Evolutionary conservation across 805 yeast species (phyloP).

Genomic region (Starmerella apicola): DNA sequence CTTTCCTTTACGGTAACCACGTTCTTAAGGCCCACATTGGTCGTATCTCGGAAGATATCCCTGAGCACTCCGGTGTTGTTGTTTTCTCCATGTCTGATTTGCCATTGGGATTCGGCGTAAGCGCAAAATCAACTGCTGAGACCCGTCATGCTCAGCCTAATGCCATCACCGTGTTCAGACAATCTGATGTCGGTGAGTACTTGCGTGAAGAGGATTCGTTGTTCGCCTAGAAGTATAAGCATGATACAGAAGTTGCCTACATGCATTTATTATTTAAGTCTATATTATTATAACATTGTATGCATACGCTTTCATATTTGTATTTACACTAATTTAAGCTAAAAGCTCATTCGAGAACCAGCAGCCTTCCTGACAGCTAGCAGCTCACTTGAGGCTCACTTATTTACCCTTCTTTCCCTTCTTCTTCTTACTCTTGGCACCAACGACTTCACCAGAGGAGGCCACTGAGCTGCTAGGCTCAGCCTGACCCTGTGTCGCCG

Average conservation of each 20-base stretch:
- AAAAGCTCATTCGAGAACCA: too few species aligned
- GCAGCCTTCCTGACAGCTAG: too few species aligned
- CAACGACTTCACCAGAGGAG: conserved; percentile 6
- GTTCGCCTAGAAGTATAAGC: conserved; percentile 72
- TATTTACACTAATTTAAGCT: too few species aligned
- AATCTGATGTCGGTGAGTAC: conserved; percentile 94
- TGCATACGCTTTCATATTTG: too few species aligned
- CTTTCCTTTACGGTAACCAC: conserved; percentile 91
- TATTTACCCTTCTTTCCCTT: conserved; percentile 25
- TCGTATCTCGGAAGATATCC: conserved; percentile 91
- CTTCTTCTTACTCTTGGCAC: conserved; percentile 23
- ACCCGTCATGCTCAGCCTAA: conserved; percentile 83
- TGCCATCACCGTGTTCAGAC: conserved; percentile 89
- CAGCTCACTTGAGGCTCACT: too few species aligned
- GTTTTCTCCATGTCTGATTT: conserved; percentile 83
- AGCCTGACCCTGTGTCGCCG: background rate
- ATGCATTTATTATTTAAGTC: too few species aligned
- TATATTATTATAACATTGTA: too few species aligned
- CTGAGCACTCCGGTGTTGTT: conserved; percentile 94
- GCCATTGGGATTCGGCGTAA: conserved; percentile 91
- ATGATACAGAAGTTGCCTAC: too few species aligned
- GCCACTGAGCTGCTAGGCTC: conserved; percentile 7
- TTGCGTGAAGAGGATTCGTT: conserved; percentile 95
- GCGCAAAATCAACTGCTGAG: conserved; percentile 83
- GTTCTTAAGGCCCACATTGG: conserved; percentile 94